Percentiles rank a stretch among this genome's conserved stretches.
phyloP scores from a whole-genome alignment of 1,139 yeast genomes.

The Diutina sp. region DNA sequence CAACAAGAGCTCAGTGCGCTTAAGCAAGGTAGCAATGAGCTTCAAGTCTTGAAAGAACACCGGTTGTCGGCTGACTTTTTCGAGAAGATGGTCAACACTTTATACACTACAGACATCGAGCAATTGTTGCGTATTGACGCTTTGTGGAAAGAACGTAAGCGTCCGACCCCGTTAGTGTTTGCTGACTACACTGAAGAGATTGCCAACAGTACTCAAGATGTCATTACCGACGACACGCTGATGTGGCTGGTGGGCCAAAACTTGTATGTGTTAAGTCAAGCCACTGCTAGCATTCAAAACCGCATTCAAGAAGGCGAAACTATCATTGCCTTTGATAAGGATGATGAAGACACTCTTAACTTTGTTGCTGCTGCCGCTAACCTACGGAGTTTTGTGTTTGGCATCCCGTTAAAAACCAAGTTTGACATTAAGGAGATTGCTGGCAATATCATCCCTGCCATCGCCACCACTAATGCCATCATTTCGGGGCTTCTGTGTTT shows the following conservation, averaged over 20 bases:
- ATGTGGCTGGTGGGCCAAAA: constrained; percentile 57
- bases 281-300: constrained; percentile 36
- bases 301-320: constrained; percentile 30
- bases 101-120: constrained; percentile 61
- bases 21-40: constrained; percentile 63
- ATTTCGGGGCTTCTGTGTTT: constrained; percentile 82
- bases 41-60: constrained; percentile 45
- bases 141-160: constrained; percentile 61
- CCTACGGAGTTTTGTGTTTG: constrained; percentile 61
- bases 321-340: constrained; percentile 76
- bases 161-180: constrained; percentile 51
- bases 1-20: constrained; percentile 58
- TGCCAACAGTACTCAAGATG: constrained; percentile 1
- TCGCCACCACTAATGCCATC: constrained; percentile 94
- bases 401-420: constrained; percentile 61
- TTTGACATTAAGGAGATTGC: constrained; percentile 91
- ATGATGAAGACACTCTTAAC: constrained; percentile 79
- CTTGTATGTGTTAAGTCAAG: constrained; percentile 40
- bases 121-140: constrained; percentile 60
- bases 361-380: constrained; percentile 88
- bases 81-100: constrained; percentile 34
- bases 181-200: constrained; percentile 6
- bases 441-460: constrained; percentile 96
- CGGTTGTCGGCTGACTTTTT: constrained; percentile 21
- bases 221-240: constrained; percentile 41